Conservation (phyloP, 257 asterid species). For the Sherardia arvensis region DNA sequence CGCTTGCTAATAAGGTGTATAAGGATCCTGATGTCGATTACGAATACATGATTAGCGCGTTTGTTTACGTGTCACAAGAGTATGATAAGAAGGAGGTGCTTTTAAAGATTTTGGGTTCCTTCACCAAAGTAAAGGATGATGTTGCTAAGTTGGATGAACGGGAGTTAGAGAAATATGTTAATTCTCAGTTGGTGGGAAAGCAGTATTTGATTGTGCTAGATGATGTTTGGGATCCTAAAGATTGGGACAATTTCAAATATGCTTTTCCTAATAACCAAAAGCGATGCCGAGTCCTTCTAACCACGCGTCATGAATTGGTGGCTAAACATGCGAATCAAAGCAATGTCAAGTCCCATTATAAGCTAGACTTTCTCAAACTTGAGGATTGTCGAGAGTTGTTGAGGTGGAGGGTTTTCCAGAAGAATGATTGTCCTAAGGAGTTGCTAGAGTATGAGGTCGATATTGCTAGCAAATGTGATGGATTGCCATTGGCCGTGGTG, state of each 20-base stretch:
- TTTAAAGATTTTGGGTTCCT: neutral
- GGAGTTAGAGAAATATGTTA: constrained; percentile 23
- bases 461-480: constrained; percentile 17
- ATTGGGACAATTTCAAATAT: constrained; percentile 3
- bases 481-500: constrained; percentile 40
- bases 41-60: neutral
- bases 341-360: neutral
- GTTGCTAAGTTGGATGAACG: constrained; percentile 30
- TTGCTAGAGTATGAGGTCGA: constrained; percentile 9
- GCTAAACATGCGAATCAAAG: neutral
- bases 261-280: constrained; percentile 4
- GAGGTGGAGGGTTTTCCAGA: constrained; percentile 21
- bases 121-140: constrained; percentile 17
- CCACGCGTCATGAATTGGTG: neutral
- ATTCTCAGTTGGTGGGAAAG: constrained; percentile 15
- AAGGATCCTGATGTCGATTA: neutral
- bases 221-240: constrained; percentile 31
- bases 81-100: neutral
- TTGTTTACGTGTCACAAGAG: neutral
- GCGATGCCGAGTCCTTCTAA: constrained; percentile 3
- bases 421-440: constrained; percentile 7
- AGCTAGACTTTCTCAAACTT: constrained; percentile 13
- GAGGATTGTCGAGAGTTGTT: constrained; percentile 28
- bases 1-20: neutral
- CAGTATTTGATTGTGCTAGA: constrained; percentile 48